Conservation (phyloP, 495 filamentous ascomycete genomes). For the Aspergillus sclerotioniger region DNA sequence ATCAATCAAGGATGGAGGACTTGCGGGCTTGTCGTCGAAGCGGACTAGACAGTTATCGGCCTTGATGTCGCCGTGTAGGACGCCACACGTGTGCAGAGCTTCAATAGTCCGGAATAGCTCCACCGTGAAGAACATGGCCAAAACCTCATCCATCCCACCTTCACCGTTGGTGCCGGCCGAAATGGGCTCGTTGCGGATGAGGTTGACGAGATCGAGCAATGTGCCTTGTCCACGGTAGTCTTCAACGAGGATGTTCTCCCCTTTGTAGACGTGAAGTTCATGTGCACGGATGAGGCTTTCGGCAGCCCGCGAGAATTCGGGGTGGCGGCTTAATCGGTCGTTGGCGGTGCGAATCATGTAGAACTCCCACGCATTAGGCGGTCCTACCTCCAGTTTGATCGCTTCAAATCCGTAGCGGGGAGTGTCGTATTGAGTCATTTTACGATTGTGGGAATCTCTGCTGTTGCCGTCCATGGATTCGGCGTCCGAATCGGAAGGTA, state of each 20-base stretch:
- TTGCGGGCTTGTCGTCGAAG: conserved; percentile 53
- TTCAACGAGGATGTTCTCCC: conserved; percentile 84
- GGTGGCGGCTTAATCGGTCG: conserved; percentile 58
- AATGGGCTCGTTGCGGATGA: conserved; percentile 64
- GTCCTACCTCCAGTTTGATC: conserved; percentile 83
- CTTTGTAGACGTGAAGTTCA: conserved; percentile 82
- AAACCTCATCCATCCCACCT: conserved; percentile 76
- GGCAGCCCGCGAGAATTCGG: conserved; percentile 51
- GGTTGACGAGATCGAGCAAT: conserved; percentile 87
- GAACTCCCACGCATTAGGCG: conserved; percentile 90
- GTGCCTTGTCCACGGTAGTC: conserved; percentile 90
- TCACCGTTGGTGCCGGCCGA: conserved; percentile 42
- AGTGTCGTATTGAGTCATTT: conserved; percentile 19
- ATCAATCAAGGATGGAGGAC: conserved; percentile 31
- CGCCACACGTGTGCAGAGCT: conserved; percentile 71
- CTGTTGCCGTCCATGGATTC: conserved; percentile 29
- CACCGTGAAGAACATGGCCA: conserved; percentile 93
- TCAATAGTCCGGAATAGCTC: conserved; percentile 91
- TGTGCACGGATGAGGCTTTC: conserved; percentile 77
- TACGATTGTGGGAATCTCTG: conserved; percentile 19
- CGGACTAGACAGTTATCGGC: conserved; percentile 92
- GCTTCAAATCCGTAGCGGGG: conserved; percentile 67
- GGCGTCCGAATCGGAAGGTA: conserved; percentile 47
- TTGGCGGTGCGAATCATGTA: conserved; percentile 87
- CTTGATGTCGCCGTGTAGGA: conserved; percentile 94